Evolutionary conservation across 345 rosid genomes (phyloP).

Genomic region (Heritiera littoralis): DNA sequence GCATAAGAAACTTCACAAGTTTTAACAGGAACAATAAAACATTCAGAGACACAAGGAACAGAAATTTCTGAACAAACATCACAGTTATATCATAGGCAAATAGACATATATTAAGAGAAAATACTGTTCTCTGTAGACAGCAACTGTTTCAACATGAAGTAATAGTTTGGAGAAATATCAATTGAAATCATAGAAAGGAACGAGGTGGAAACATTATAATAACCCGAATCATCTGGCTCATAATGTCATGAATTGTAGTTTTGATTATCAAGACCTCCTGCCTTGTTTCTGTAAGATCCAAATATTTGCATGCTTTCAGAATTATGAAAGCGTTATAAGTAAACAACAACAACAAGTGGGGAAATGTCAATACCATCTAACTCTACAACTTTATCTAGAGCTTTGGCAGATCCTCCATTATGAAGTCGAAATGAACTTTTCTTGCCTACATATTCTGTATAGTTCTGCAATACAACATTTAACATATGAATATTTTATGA

Average conservation of each 20-base stretch:
- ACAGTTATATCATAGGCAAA: slow-evolving; percentile 8
- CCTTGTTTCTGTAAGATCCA: slow-evolving; percentile 60
- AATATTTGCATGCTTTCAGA: slow-evolving; percentile 22
- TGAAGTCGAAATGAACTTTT: slow-evolving; percentile 92
- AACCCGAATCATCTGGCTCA: slow-evolving; percentile 94
- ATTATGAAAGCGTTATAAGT: slow-evolving; percentile 12
- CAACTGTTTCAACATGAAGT: no score
- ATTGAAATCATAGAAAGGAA: no score
- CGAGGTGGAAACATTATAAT: slow-evolving; percentile 25
- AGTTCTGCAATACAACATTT: slow-evolving; percentile 49
- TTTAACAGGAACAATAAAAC: background rate
- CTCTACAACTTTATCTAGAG: slow-evolving; percentile 96
- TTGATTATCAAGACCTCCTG: slow-evolving; percentile 76
- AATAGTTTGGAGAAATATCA: no score
- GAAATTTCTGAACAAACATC: background rate
- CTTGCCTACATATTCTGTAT: slow-evolving; percentile 72
- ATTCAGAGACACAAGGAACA: background rate
- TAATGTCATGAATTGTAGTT: slow-evolving; percentile 93
- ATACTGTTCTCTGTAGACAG: no score
- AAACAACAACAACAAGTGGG: slow-evolving; percentile 6
- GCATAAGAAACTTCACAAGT: background rate
- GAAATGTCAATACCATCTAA: slow-evolving; percentile 68
- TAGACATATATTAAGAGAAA: no score
- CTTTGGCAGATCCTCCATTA: slow-evolving; percentile 95
- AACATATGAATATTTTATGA: slow-evolving; percentile 8